A percentile compares a stretch with the other conserved stretches of the same genome.
These are phyloP conservation scores for Syncephalastrum racemosum DNA, from an alignment of 371 early-diverging fungal genomes.

Conservation along the genomic window DNA sequence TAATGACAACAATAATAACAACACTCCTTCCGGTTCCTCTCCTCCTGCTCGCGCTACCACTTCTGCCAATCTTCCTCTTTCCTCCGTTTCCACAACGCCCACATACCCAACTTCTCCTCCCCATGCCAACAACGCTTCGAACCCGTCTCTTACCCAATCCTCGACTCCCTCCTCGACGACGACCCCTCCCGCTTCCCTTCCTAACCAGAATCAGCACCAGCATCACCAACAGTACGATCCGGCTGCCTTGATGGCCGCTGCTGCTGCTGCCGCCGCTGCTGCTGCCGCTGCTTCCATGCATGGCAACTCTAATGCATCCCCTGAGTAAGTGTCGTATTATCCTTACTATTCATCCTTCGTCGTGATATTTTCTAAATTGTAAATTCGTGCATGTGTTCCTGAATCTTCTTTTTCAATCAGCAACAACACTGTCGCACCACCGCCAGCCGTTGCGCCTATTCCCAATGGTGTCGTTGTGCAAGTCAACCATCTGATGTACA, in stretches of 20 bases:
- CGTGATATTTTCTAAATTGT: neutral
- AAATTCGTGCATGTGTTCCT: too few relatives aligned
- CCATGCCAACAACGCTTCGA: neutral
- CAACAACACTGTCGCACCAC: too few relatives aligned
- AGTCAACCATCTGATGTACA: slow-evolving; percentile 45
- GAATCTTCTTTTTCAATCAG: too few relatives aligned
- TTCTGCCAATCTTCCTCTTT: neutral
- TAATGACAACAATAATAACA: slow-evolving; percentile 8
- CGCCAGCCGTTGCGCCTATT: slow-evolving; percentile 10
- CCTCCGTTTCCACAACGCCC: neutral
- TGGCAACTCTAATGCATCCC: too few relatives aligned
- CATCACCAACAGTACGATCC: slow-evolving; percentile 12
- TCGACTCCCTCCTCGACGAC: slow-evolving; percentile 13
- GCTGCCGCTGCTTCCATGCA: slow-evolving; percentile 10
- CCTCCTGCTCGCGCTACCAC: neutral
- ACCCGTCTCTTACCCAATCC: neutral
- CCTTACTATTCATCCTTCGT: neutral
- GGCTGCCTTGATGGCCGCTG: slow-evolving; percentile 22
- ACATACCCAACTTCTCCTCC: neutral
- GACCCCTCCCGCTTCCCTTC: slow-evolving; percentile 7
- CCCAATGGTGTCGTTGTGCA: slow-evolving; percentile 41
- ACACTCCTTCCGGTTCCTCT: slow-evolving; percentile 5
- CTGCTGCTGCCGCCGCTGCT: slow-evolving; percentile 21
- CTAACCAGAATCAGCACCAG: slow-evolving; percentile 6
- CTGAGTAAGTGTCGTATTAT: too few relatives aligned